Evolutionary conservation across 352 stramenopile species (phyloP).

Genomic region (Pythium aristosporum): DNA sequence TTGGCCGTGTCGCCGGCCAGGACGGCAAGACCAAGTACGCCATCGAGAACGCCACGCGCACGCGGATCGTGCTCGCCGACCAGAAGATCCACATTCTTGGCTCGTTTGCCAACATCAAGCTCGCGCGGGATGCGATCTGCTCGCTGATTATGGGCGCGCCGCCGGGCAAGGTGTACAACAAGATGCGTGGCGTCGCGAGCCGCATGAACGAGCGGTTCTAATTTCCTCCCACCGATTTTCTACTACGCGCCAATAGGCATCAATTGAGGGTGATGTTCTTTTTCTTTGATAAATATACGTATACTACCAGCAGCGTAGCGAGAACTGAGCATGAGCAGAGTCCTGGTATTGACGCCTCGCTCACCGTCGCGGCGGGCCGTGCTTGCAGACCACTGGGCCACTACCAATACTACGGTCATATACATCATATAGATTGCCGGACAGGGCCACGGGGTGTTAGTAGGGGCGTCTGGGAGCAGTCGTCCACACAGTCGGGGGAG

Average conservation of each 20-base stretch:
- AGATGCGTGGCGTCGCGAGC: slow-evolving; percentile 99
- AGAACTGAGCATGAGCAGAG: neutral
- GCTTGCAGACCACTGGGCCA: slow-evolving; percentile 15
- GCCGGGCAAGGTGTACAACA: slow-evolving; percentile 99
- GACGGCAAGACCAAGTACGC: slow-evolving; percentile 99
- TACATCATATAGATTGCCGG: neutral
- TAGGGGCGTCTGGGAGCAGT: slow-evolving; percentile 26
- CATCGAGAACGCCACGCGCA: slow-evolving; percentile 99
- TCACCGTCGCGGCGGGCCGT: slow-evolving; percentile 8
- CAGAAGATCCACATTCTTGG: slow-evolving; percentile 98
- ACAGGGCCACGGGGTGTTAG: slow-evolving; percentile 7
- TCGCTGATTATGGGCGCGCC: slow-evolving; percentile 95
- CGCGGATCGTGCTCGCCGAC: slow-evolving; percentile 98
- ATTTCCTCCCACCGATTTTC: slow-evolving; percentile 15
- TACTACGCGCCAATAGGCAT: neutral
- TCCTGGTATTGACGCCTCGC: neutral
- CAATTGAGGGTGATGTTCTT: slow-evolving; percentile 7
- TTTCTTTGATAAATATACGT: slow-evolving; percentile 63
- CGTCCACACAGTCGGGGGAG: slow-evolving; percentile 13
- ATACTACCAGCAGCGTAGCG: slow-evolving; percentile 7
- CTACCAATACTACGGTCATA: slow-evolving; percentile 14
- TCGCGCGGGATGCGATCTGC: slow-evolving; percentile 92
- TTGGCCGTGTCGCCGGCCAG: slow-evolving; percentile 98
- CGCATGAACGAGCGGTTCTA: slow-evolving; percentile 98
- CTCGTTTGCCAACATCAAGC: slow-evolving; percentile 98